Base-by-base conservation (phyloP, 1,139 yeast species). In the Blastobotrys elegans region DNA sequence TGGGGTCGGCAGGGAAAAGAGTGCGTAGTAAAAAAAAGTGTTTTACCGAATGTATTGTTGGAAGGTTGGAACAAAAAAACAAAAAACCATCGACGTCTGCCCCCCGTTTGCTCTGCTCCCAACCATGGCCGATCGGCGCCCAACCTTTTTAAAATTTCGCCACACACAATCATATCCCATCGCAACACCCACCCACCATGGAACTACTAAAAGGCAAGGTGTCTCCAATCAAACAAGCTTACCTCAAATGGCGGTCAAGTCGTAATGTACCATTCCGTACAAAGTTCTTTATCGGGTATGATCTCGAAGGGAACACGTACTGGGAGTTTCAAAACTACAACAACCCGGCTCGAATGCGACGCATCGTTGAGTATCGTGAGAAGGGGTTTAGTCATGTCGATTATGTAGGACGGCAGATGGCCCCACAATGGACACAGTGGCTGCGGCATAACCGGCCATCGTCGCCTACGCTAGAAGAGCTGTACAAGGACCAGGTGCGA, bases 401-500 rank as follows among this genome's bases (percentile, higher is more conserved):
- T 46, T 70, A 71, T 52, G 21, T 16, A 30, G 16, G n/a, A 6
- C 71, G 72, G 6, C 76, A 33, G n/a, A 29, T 30, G 31, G 29
- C 40, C 3, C 29, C 92, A 1, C 90, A 81, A 59, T 86, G 95
- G 95, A 68, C 78, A 37, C 90, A 83, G 61, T 86, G 95, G 95
- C 70, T 87, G 21, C 65, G 94, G 44, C 71, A 79, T 56, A 80
- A 87, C 1, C 71, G 95, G 45, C 66, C 71, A 1, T 60, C 66
- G 1, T 73, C 82, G 2, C 95, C 95, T 0, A 71, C 80, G 0
- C 59, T 86, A 31, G 72, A 75, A 40, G 95, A 85, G 54, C 71
- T 86, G 40, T 53, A 75, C 3, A 68, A 67, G 2, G 95, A 86
- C 55, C 73, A 78, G 56, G 57, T 69, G 18, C 71, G 95, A 41